Conservation (phyloP, 768 basidiomycete species). For the Suillus fuscotomentosus region DNA sequence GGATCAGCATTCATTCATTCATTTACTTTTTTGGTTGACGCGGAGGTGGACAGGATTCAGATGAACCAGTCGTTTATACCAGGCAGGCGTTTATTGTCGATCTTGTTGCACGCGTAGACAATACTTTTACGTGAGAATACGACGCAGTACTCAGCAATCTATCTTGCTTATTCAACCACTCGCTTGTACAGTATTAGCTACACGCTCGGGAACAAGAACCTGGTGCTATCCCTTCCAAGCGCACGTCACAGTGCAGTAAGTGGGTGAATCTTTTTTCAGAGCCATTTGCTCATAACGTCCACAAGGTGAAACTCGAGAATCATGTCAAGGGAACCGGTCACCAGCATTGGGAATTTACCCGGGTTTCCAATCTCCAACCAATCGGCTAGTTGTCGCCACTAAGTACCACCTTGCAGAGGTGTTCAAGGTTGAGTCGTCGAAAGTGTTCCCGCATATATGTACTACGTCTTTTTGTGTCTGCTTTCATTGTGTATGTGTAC, state of each 20-base stretch:
- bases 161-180: neutral
- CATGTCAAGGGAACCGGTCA: rapidly evolving
- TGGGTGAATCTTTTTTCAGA: neutral
- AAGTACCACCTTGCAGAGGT: neutral
- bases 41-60: neutral
- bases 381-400: neutral
- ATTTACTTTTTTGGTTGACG: neutral
- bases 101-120: neutral
- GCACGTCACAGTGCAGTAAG: neutral
- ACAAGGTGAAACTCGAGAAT: neutral
- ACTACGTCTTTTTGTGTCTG: no score
- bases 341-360: neutral
- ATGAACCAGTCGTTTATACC: neutral
- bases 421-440: neutral
- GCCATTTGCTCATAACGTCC: neutral
- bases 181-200: neutral
- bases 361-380: neutral
- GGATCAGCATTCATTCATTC: neutral
- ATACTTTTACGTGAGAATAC: neutral
- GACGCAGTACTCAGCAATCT: neutral
- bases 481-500: neutral
- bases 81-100: neutral
- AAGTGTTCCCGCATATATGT: neutral
- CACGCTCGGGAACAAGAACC: neutral
- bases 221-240: neutral